phyloP scores from a whole-genome alignment of 1,284 basidiomycete species.

The Marasmius fiardii region DNA sequence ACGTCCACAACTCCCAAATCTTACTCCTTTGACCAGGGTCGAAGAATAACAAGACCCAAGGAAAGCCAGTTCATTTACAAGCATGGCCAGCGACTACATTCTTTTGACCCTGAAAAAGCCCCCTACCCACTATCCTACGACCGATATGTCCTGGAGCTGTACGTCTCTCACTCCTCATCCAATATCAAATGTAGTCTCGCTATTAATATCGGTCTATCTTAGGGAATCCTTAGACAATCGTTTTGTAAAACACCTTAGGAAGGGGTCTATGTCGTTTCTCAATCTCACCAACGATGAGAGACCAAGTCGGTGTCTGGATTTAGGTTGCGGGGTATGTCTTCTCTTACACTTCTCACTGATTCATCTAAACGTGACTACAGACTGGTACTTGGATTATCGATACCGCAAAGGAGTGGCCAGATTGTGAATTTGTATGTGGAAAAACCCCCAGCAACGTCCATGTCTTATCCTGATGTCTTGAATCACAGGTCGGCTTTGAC shows the following conservation, averaged over 20 bases:
- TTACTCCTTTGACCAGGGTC: slow-evolving; percentile 25
- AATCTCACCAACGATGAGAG: slow-evolving; percentile 40
- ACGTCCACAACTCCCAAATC: slow-evolving; percentile 18
- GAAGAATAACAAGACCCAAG: slow-evolving; percentile 37
- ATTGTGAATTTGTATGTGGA: slow-evolving; percentile 60
- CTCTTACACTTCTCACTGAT: slow-evolving; percentile 1
- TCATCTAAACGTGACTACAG: slow-evolving; percentile 30
- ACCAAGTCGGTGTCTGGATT: slow-evolving; percentile 55
- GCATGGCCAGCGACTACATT: slow-evolving; percentile 60
- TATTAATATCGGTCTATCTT: background rate
- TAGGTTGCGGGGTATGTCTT: slow-evolving; percentile 65
- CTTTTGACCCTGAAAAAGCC: slow-evolving; percentile 67
- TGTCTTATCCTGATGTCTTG: background rate
- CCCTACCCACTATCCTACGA: slow-evolving; percentile 74
- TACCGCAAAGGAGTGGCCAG: slow-evolving; percentile 67
- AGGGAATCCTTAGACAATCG: slow-evolving; percentile 60
- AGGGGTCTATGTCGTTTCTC: slow-evolving; percentile 52
- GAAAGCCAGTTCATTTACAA: slow-evolving; percentile 56
- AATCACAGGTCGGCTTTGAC: slow-evolving; percentile 65
- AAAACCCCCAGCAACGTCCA: slow-evolving; percentile 10
- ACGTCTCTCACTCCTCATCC: slow-evolving; percentile 24
- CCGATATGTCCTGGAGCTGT: slow-evolving; percentile 62
- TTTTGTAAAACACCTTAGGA: slow-evolving; percentile 41
- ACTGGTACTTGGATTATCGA: slow-evolving; percentile 70
- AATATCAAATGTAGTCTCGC: slow-evolving; percentile 10